Conservation (phyloP, 306 rosid genomes). For the Cucurbita pepo region DNA sequence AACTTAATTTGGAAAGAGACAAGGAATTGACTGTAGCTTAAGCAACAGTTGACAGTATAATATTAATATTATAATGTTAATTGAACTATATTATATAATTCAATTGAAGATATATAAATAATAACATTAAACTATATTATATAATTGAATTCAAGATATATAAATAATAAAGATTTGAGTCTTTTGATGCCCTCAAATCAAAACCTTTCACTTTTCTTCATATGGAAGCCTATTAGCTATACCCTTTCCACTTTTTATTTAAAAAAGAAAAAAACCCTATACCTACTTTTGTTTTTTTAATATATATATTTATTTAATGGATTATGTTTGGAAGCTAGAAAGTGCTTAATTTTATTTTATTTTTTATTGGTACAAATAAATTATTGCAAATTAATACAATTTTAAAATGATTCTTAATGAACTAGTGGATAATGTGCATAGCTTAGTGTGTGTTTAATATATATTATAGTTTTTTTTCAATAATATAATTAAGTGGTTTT, state of each 20-base stretch:
- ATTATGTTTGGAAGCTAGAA: not conserved
- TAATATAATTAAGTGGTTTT: too few species aligned
- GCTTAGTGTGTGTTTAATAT: too few species aligned
- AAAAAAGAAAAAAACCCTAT: not conserved
- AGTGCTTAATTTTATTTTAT: not conserved
- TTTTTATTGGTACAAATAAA: too few species aligned
- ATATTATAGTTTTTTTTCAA: too few species aligned
- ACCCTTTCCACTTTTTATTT: not conserved
- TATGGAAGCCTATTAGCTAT: not conserved
- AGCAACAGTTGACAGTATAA: not conserved
- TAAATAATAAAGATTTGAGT: not conserved
- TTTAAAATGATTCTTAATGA: too few species aligned
- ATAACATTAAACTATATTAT: not conserved
- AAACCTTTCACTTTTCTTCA: constrained; percentile 1
- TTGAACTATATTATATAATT: not conserved
- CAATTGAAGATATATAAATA: not conserved
- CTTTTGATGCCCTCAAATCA: not conserved
- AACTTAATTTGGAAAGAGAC: not conserved
- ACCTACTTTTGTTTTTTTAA: not conserved
- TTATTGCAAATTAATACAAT: too few species aligned
- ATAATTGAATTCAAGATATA: not conserved
- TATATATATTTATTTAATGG: not conserved
- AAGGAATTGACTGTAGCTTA: not conserved
- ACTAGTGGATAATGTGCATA: too few species aligned
- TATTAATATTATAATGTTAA: not conserved